Evolutionary conservation across 768 basidiomycete genomes (phyloP), one percentile per base, ranked within the genome.

Genomic region (Vararia minispora): DNA sequence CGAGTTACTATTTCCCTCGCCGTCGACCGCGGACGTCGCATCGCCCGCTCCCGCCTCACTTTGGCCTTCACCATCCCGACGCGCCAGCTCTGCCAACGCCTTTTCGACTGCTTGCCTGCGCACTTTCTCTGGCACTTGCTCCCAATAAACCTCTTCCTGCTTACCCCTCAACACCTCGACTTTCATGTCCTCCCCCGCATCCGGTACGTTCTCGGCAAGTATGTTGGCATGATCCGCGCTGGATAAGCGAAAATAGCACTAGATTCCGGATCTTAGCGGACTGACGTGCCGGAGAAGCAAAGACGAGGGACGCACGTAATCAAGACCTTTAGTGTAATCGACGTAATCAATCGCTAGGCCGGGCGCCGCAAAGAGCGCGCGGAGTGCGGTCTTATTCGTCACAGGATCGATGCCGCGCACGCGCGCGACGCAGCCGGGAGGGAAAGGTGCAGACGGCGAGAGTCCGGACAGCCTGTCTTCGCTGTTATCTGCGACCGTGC

Each of bases 361-460:
- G 30, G 75, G 66, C 2, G 71, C 65, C 0, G 63, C 49, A 43
- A 87, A 77, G 5, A 85, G 53, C 2, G 62, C 54, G 29, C 74
- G 78, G 12, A 90, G 63, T 0, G 81, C 79, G 0, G 87, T 88
- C 56, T 87, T 88, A 54, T 87, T 90, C 20, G 85, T 84, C 40
- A 76, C 74, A 3, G 72, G 62, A 42, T 87, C 79, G 6, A 89
- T 51, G 52, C 84, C 69, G 29, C 76, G 74, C 5, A 75, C 71
- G 51, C 80, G 83, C 22, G 84, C 63, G 6, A 90, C 72, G 41
- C 83, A 84, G 21, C 69, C 63, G 4, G 56, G 60, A 0, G 86
- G 87, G 49, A 69, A 85, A 2, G 66, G 57, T 9, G 71, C 41
- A 5, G 45, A 47, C 0, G 43, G 37, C 33, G 37, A 33, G 13